Evolutionary conservation across 495 filamentous ascomycete genomes (phyloP).

Genomic region (Pseudoneurospora amorphoporcata): DNA sequence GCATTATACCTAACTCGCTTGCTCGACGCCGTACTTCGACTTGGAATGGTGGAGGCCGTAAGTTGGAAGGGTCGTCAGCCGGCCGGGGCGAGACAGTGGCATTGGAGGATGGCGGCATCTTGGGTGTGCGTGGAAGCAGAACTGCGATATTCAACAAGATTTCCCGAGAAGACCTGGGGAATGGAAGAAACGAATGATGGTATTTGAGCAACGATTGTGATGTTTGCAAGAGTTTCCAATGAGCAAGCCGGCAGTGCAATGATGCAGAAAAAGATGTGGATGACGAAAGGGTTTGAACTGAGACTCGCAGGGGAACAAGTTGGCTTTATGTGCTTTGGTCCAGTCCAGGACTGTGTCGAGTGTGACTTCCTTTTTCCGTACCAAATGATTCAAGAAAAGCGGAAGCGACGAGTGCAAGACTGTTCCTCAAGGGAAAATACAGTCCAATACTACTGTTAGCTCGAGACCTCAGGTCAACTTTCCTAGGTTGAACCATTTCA

Average conservation of each 20-base stretch:
- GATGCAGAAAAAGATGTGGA: background rate
- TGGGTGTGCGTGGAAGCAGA: background rate
- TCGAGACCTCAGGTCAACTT: too few species aligned
- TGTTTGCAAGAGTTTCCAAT: background rate
- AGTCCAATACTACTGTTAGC: too few species aligned
- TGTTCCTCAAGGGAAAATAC: background rate
- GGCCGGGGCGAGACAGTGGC: too few species aligned
- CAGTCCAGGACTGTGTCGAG: too few species aligned
- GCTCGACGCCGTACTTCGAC: background rate
- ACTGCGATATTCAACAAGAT: background rate
- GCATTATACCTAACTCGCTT: background rate
- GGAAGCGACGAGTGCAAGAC: background rate
- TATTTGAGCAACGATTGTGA: background rate
- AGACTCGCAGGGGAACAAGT: background rate
- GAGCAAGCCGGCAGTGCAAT: background rate
- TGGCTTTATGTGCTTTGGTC: background rate
- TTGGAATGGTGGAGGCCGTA: background rate
- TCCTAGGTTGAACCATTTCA: too few species aligned
- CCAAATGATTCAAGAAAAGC: too few species aligned
- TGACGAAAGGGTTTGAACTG: background rate
- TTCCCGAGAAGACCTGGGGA: background rate
- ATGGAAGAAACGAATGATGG: background rate
- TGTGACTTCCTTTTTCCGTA: background rate
- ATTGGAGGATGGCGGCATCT: background rate
- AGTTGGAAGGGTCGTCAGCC: too few species aligned